phyloP scores from a whole-genome alignment of 805 yeast species.

The Ogataea haglerorum region DNA sequence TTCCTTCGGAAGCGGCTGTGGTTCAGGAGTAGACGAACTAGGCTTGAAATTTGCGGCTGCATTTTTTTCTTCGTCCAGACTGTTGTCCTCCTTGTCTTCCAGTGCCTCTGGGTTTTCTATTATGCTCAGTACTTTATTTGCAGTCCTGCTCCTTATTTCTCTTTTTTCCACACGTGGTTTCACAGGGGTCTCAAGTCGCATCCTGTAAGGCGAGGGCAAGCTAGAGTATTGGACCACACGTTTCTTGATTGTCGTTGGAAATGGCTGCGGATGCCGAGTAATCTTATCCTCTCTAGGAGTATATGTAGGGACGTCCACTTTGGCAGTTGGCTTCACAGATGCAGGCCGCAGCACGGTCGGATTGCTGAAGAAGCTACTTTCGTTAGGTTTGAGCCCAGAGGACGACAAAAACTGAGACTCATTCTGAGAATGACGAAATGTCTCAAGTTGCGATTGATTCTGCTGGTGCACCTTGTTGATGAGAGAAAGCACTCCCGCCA shows the following conservation, averaged over 20 bases:
- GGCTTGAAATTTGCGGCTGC: neutral
- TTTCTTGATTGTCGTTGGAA: slow-evolving; percentile 22
- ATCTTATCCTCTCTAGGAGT: slow-evolving; percentile 18
- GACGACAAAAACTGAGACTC: slow-evolving; percentile 3
- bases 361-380: slow-evolving; percentile 17
- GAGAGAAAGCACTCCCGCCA: slow-evolving; percentile 75
- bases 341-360: slow-evolving; percentile 24
- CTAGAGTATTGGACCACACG: slow-evolving; percentile 29
- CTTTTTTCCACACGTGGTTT: slow-evolving; percentile 12
- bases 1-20: neutral
- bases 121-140: slow-evolving; percentile 22
- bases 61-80: too few species aligned
- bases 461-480: slow-evolving; percentile 39
- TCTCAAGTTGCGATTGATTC: slow-evolving; percentile 10
- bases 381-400: slow-evolving; percentile 1
- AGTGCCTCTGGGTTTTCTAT: slow-evolving; percentile 12
- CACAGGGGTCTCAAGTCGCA: slow-evolving; percentile 29
- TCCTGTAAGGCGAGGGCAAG: slow-evolving; percentile 27
- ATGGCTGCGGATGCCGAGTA: slow-evolving; percentile 11
- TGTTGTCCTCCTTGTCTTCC: neutral
- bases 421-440: slow-evolving; percentile 6
- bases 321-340: slow-evolving; percentile 22
- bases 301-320: slow-evolving; percentile 26
- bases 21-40: neutral
- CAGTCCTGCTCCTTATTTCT: slow-evolving; percentile 25